Evolutionary conservation across 1,284 basidiomycete genomes (phyloP).

Genomic region (Cryptococcus floricola): DNA sequence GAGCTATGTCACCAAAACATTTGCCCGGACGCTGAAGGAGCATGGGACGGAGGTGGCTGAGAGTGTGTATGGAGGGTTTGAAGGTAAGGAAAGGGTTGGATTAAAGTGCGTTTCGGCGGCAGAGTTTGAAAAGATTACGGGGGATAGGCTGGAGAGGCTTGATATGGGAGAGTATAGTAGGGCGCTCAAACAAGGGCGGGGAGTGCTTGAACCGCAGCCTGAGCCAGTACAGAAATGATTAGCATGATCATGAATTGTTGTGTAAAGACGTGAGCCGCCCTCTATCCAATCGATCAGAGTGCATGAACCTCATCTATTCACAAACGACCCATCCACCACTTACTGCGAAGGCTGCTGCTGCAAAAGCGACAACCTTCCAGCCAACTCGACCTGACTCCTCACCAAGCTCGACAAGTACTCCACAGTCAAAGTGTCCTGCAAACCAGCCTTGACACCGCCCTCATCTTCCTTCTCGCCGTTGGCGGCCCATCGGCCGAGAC

Average conservation of each 20-base stretch:
- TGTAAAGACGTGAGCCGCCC: neutral
- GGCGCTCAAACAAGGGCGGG: neutral
- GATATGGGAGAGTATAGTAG: neutral
- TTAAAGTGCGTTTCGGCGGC: neutral
- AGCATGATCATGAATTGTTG: neutral
- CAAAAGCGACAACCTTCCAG: slow-evolving; percentile 79
- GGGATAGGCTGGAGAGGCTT: neutral
- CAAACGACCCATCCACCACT: neutral
- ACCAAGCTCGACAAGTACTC: slow-evolving; percentile 93
- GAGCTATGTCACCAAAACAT: neutral
- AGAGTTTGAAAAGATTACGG: neutral
- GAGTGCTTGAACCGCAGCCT: neutral
- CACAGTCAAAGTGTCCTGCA: slow-evolving; percentile 86
- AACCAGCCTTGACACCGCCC: slow-evolving; percentile 46
- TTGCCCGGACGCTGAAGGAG: neutral
- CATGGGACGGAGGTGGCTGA: neutral
- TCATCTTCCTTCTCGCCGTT: slow-evolving; percentile 48
- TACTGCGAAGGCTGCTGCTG: slow-evolving; percentile 25
- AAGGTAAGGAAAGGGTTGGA: neutral
- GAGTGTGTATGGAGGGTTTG: neutral
- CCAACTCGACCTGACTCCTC: slow-evolving; percentile 89
- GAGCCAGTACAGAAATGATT: neutral
- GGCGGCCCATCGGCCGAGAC: slow-evolving; percentile 64
- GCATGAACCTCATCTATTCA: neutral
- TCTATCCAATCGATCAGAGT: neutral